These are phyloP conservation scores for Darksidea phi DNA, from an alignment of 495 filamentous ascomycete species.

Conservation along the genomic window DNA sequence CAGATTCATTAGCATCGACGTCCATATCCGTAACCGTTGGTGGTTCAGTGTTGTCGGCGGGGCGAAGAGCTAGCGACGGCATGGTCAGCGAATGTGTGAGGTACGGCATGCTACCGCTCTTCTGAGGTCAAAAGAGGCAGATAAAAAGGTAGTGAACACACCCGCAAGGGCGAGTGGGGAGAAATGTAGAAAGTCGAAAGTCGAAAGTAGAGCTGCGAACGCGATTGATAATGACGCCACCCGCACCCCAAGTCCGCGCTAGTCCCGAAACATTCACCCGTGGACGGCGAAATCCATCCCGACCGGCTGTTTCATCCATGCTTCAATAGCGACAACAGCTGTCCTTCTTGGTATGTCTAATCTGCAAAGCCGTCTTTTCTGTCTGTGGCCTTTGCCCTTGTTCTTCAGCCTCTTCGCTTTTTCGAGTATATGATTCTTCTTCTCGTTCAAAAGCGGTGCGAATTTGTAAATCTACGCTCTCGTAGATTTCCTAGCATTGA, in stretches of 20 bases:
- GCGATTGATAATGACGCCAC: background rate
- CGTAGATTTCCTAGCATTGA: background rate
- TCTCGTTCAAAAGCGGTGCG: slow-evolving; percentile 11
- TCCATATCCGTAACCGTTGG: background rate
- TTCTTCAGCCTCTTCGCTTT: background rate
- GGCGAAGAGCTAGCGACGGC: background rate
- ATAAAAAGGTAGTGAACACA: too few species aligned
- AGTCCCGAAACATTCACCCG: background rate
- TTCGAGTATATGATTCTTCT: background rate
- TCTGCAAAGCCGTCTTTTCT: background rate
- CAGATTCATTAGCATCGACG: background rate
- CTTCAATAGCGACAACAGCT: slow-evolving; percentile 22
- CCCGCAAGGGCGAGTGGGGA: too few species aligned
- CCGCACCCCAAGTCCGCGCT: too few species aligned
- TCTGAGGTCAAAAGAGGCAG: too few species aligned
- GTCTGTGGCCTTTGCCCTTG: background rate
- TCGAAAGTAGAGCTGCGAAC: background rate
- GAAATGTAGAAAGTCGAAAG: background rate
- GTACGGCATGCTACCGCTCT: slow-evolving; percentile 13
- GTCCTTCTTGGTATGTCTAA: slow-evolving; percentile 18
- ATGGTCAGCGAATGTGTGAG: slow-evolving; percentile 2
- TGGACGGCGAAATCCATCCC: background rate
- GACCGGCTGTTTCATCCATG: slow-evolving; percentile 31
- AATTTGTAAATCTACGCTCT: background rate
- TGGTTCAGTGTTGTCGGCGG: background rate